phyloP scores from a whole-genome alignment of 768 basidiomycete genomes.

The Pleurotus platypus region DNA sequence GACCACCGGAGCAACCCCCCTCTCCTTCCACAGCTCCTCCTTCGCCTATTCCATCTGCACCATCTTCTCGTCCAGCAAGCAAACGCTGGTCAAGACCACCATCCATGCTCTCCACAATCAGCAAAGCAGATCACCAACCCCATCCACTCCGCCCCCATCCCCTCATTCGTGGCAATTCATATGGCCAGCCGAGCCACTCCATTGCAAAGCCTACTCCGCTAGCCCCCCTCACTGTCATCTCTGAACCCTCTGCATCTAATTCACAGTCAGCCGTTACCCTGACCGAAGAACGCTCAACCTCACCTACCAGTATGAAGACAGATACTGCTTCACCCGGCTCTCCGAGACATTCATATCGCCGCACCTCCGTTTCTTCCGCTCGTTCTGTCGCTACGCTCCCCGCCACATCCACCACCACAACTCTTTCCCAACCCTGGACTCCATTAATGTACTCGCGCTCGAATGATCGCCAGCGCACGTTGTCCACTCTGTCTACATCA shows the following conservation, averaged over 20 bases:
- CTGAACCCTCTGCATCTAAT: slow-evolving; percentile 38
- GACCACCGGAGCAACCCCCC: background rate
- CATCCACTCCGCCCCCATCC: slow-evolving; percentile 63
- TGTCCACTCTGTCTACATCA: slow-evolving; percentile 53
- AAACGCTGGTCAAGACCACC: slow-evolving; percentile 54
- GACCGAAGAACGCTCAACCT: slow-evolving; percentile 22
- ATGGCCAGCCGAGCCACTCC: slow-evolving; percentile 43
- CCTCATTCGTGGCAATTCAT: slow-evolving; percentile 71
- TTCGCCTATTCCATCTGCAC: slow-evolving; percentile 17
- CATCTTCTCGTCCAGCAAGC: slow-evolving; percentile 26
- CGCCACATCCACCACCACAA: slow-evolving; percentile 27
- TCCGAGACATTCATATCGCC: slow-evolving; percentile 34
- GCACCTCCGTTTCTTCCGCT: slow-evolving; percentile 56
- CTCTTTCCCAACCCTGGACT: slow-evolving; percentile 19
- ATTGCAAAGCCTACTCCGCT: slow-evolving; percentile 48
- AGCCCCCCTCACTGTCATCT: slow-evolving; percentile 58
- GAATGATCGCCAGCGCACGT: slow-evolving; percentile 47
- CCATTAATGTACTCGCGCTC: slow-evolving; percentile 12
- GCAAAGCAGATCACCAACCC: slow-evolving; percentile 22
- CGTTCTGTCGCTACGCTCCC: slow-evolving; percentile 61
- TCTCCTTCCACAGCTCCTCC: background rate
- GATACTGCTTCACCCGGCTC: slow-evolving; percentile 31
- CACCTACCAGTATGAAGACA: slow-evolving; percentile 30
- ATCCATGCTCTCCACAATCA: slow-evolving; percentile 56
- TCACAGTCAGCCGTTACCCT: slow-evolving; percentile 27